A percentile compares a stretch with the other conserved stretches of the same genome.
These are phyloP conservation scores for Blumeriella jaapii DNA, from an alignment of 2,329 filamentous ascomycete species.

Conservation along the genomic window DNA sequence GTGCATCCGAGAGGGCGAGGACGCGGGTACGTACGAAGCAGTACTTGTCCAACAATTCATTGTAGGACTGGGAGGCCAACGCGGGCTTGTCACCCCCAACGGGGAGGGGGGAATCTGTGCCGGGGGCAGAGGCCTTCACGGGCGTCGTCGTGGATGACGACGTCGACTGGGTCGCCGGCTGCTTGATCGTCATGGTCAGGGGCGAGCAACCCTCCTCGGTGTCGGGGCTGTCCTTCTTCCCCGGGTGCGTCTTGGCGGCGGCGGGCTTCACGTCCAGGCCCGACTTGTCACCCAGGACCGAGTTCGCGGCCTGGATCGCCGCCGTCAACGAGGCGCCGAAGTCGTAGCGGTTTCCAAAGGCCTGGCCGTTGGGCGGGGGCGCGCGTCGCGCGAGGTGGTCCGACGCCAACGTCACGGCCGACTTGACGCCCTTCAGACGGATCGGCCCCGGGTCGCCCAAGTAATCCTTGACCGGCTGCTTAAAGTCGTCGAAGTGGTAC, in stretches of 20 bases:
- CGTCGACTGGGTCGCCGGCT: slow-evolving; percentile 9
- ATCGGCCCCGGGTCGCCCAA: slow-evolving; percentile 51
- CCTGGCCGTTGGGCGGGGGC: slow-evolving; percentile 50
- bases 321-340: slow-evolving; percentile 86
- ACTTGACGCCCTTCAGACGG: slow-evolving; percentile 59
- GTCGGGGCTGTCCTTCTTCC: slow-evolving; percentile 13
- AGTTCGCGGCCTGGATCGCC: slow-evolving; percentile 65
- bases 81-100: slow-evolving; percentile 49
- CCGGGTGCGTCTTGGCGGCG: slow-evolving; percentile 12
- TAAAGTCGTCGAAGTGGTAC: slow-evolving; percentile 39
- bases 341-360: slow-evolving; percentile 89
- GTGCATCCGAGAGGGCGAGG: slow-evolving; percentile 19
- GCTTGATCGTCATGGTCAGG: slow-evolving; percentile 3
- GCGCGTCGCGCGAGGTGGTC: slow-evolving; percentile 29
- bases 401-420: slow-evolving; percentile 43
- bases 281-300: slow-evolving; percentile 46
- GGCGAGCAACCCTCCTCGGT: slow-evolving; percentile 16
- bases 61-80: slow-evolving; percentile 81
- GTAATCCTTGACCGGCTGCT: slow-evolving; percentile 48
- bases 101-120: slow-evolving; percentile 40
- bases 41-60: slow-evolving; percentile 96
- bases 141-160: slow-evolving; percentile 21
- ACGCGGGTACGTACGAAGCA: slow-evolving; percentile 85
- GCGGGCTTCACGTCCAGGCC: slow-evolving; percentile 35
- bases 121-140: slow-evolving; percentile 13